Base-by-base conservation (phyloP, 2,329 filamentous ascomycete genomes). In the Sporothrix globosa region DNA sequence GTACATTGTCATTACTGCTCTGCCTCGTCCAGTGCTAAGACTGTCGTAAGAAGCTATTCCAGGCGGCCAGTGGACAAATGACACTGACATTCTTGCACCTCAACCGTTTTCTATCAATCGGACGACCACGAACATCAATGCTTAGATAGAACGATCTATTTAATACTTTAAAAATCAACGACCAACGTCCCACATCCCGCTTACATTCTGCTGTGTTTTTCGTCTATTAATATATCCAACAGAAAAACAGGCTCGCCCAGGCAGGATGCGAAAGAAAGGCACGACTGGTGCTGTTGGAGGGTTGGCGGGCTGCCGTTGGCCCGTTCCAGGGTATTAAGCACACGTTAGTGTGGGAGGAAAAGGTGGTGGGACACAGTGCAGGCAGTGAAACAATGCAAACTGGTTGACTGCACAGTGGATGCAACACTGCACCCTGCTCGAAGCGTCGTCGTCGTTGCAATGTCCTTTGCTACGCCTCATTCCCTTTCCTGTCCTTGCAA, bases 311-410 rank as follows among this genome's bases (percentile, higher is more conserved):
- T 50, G 34, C 61, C 61, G 61, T 24, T 65, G 44, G 27, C 17
- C 44, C 61, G 44, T 44, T 63, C 21, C 24, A 50, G 19, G 14
- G 24, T 17, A 44, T 9, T 13, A 24, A 60, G 19, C 21, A 54
- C 17, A 2, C 7, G 60, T 24, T 10, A 13, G 14, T 65, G 60
- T 50, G 21, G 41, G 13, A 24, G 21, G 27, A 52, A 44, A 21
- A 21, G 58, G 58, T 63, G 58, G 58, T n/a, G 34, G 34, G 34
- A 34, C 63, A 41, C 63, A 66, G 63, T 53, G 63, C 46, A 66
- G 53, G 19, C 44, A 39, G 46, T 48, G 27, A 66, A 39, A 50
- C 46, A 52, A 2, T n/a, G 3, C 19, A 65, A 58, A 41, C 54
- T 58, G 30, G 30, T 41, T 48, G 41, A 48, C 41, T 65, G 60